These are phyloP conservation scores for Jackrogersella multiformis DNA, from an alignment of 495 filamentous ascomycete genomes.

Conservation along the genomic window DNA sequence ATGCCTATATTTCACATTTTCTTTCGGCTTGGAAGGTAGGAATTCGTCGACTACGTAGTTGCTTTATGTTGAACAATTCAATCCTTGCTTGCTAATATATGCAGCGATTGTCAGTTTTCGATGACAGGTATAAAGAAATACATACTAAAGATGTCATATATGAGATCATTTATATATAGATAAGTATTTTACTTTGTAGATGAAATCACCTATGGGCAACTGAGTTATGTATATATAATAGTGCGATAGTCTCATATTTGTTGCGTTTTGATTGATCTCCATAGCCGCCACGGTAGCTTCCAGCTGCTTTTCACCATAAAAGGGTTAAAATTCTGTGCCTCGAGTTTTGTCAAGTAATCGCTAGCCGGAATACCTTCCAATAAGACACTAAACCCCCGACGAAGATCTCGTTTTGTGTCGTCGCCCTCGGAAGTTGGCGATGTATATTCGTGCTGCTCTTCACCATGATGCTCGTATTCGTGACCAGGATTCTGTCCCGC, in stretches of 20 bases:
- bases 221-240: background rate
- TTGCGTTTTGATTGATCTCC: slow-evolving; percentile 70
- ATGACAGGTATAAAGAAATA: no score
- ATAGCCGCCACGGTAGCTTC: slow-evolving; percentile 88
- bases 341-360: slow-evolving; percentile 79
- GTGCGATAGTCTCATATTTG: slow-evolving; percentile 53
- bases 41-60: no score
- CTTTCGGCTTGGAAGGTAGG: no score
- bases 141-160: no score
- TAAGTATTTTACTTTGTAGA: background rate
- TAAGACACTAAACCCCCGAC: slow-evolving; percentile 77
- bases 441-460: slow-evolving; percentile 77
- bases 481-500: slow-evolving; percentile 78
- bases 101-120: no score
- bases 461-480: slow-evolving; percentile 84
- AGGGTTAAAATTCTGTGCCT: slow-evolving; percentile 83
- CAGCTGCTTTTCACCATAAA: slow-evolving; percentile 77
- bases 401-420: slow-evolving; percentile 59
- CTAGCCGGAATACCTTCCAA: slow-evolving; percentile 80
- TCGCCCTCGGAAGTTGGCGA: slow-evolving; percentile 38
- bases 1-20: no score
- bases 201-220: background rate
- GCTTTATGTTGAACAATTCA: no score
- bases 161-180: background rate
- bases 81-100: no score